Base-by-base conservation (phyloP, 768 basidiomycete species). In the Scleroderma bovista region DNA sequence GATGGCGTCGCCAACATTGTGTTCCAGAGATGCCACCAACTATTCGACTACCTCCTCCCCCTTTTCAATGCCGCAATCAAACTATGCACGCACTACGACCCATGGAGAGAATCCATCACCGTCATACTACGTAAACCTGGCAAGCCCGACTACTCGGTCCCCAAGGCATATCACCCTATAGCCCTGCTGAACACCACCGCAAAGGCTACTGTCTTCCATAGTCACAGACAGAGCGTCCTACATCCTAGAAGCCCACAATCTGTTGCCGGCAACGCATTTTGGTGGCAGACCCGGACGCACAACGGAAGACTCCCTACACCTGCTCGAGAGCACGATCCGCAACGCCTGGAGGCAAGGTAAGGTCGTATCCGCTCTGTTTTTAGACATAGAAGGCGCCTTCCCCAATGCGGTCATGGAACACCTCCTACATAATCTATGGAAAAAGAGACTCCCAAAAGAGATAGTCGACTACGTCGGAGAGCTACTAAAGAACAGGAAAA, bases 121-220 rank as follows among this genome's bases (percentile, higher is more conserved):
- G 48, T 69, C 0, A 60, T 72, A 0, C 53, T 75, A 0, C 44
- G 58, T 0, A 76, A 78, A 46, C 72, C 71, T 0, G 67, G 69
- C 0, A 64, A 66, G 34, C 47, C 60, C 0, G 46, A 64, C 52
- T 77, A 78, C 56, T 46, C 58, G 0, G 29, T 57, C 4, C 51
- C 73, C 0, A 69, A 66, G 26, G 65, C 72, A 1, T 70, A 68
- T 44, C 50, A 66, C 0, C 75, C 73, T 0, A 72, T 77, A 2
- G 66, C 64, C 0, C 67, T 75, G 0, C 57, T 72, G 2, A 52
- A 69, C 37, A 66, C 64, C 0, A 46, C 63, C 0, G 62, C 51
- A 0, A 75, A 74, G n/a, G 37, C 17, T 69, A 1, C 64, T 68
- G 0, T 55, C 57, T 7, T 19, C 57, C 11, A 47, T 52, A 1